A percentile compares a stretch with the other conserved stretches of the same genome.
Evolutionary conservation across 805 yeast genomes (phyloP).

Genomic region (Kluyveromyces siamensis): DNA sequence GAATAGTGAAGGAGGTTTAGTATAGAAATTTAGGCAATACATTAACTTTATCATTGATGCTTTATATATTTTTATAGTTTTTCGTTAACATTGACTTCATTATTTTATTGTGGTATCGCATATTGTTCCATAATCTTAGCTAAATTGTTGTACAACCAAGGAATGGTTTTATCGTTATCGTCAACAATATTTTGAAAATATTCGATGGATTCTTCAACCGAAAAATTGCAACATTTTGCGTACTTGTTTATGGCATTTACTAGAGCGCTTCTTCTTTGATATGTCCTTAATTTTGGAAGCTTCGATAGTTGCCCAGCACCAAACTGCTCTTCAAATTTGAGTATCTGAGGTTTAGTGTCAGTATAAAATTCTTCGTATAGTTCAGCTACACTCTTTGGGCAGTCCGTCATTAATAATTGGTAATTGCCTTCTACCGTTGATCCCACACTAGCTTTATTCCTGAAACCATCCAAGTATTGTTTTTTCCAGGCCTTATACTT

Average conservation of each 20-base stretch:
- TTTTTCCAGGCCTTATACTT: neutral
- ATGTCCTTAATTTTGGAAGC: conserved; percentile 30
- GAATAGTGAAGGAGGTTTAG: conserved; percentile 16
- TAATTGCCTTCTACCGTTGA: conserved; percentile 13
- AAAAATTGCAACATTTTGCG: conserved; percentile 18
- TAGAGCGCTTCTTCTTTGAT: conserved; percentile 30
- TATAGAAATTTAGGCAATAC: neutral
- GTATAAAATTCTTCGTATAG: conserved; percentile 27
- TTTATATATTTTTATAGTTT: neutral
- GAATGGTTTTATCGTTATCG: conserved; percentile 28
- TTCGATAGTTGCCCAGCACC: conserved; percentile 21
- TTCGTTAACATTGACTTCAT: neutral
- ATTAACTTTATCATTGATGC: neutral
- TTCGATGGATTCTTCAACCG: conserved; percentile 22
- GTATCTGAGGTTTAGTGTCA: conserved; percentile 27
- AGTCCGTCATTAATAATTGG: conserved; percentile 25
- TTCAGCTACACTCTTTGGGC: conserved; percentile 26
- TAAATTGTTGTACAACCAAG: conserved; percentile 30
- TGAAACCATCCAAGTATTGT: neutral
- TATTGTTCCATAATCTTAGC: conserved; percentile 23
- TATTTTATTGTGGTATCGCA: neutral
- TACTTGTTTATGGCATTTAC: conserved; percentile 30
- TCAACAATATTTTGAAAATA: conserved; percentile 26
- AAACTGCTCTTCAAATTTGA: conserved; percentile 27
- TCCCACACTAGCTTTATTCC: neutral